Conservation (phyloP, 768 basidiomycete species). For the Lactarius pseudohatsudake region DNA sequence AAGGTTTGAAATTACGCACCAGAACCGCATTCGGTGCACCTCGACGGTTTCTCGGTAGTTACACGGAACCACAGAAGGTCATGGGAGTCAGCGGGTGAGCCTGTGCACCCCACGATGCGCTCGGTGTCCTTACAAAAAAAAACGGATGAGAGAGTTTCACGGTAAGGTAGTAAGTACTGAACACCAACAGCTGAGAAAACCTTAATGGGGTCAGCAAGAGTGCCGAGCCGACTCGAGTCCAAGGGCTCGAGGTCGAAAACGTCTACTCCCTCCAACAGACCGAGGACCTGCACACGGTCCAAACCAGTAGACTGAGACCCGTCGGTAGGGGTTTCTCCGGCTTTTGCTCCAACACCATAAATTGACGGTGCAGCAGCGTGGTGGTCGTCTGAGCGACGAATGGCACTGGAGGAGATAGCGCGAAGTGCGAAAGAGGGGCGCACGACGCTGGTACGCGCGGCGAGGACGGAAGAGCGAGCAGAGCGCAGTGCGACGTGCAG, state of each 20-base stretch:
- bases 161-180: neutral
- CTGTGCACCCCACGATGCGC: slow-evolving; percentile 92
- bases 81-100: slow-evolving; percentile 92
- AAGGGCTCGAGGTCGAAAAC: slow-evolving; percentile 88
- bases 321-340: slow-evolving; percentile 79
- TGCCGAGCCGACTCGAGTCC: slow-evolving; percentile 83
- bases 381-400: slow-evolving; percentile 50
- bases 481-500: slow-evolving; percentile 35
- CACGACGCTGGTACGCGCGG: slow-evolving; percentile 14
- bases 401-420: slow-evolving; percentile 57
- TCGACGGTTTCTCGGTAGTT: slow-evolving; percentile 61
- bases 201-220: slow-evolving; percentile 80
- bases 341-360: slow-evolving; percentile 68
- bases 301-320: slow-evolving; percentile 93
- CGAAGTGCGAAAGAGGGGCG: slow-evolving; percentile 41
- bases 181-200: slow-evolving; percentile 82
- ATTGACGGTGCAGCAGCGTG: slow-evolving; percentile 58
- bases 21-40: slow-evolving; percentile 93
- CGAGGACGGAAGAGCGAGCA: slow-evolving; percentile 29
- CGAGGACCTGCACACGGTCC: slow-evolving; percentile 91
- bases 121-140: slow-evolving; percentile 62
- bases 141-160: slow-evolving; percentile 8
- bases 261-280: slow-evolving; percentile 82
- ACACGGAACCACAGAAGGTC: slow-evolving; percentile 85
- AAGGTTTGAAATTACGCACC: slow-evolving; percentile 49